phyloP scores from a whole-genome alignment of 1,284 basidiomycete species.

The Apiotrichum laibachii region DNA sequence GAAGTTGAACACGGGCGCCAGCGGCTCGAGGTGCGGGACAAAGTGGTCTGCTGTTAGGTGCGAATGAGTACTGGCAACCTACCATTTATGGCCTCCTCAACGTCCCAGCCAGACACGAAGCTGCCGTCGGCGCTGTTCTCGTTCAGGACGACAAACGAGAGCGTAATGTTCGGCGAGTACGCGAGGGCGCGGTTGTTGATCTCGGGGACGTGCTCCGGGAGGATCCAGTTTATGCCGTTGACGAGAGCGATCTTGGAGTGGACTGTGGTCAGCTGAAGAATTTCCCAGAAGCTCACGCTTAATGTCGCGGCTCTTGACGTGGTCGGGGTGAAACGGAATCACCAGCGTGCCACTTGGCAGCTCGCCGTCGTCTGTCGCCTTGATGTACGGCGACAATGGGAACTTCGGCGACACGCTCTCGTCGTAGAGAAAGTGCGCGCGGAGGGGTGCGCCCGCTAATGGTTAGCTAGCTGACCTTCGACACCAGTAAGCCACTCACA shows the following conservation, averaged over 20 bases:
- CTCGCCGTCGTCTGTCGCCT: slow-evolving; percentile 16
- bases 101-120: slow-evolving; percentile 67
- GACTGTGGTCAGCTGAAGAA: slow-evolving; percentile 16
- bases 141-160: slow-evolving; percentile 64
- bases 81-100: slow-evolving; percentile 65
- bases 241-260: slow-evolving; percentile 50
- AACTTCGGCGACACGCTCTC: slow-evolving; percentile 28
- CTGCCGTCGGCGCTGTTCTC: slow-evolving; percentile 73
- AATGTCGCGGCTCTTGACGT: slow-evolving; percentile 29
- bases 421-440: slow-evolving; percentile 31
- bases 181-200: slow-evolving; percentile 50
- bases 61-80: slow-evolving; percentile 35
- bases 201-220: slow-evolving; percentile 53
- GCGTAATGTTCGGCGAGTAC: slow-evolving; percentile 70
- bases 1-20: slow-evolving; percentile 76
- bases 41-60: slow-evolving; percentile 61
- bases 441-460: slow-evolving; percentile 20
- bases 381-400: slow-evolving; percentile 44
- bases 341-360: slow-evolving; percentile 32
- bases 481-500: slow-evolving; percentile 7
- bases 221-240: slow-evolving; percentile 59
- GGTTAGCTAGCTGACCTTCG: neutral
- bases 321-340: slow-evolving; percentile 37
- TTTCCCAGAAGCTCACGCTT: slow-evolving; percentile 24
- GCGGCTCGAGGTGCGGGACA: slow-evolving; percentile 61